Conservation (phyloP, 352 stramenopile species). For the Phytopythium kandeliae region DNA sequence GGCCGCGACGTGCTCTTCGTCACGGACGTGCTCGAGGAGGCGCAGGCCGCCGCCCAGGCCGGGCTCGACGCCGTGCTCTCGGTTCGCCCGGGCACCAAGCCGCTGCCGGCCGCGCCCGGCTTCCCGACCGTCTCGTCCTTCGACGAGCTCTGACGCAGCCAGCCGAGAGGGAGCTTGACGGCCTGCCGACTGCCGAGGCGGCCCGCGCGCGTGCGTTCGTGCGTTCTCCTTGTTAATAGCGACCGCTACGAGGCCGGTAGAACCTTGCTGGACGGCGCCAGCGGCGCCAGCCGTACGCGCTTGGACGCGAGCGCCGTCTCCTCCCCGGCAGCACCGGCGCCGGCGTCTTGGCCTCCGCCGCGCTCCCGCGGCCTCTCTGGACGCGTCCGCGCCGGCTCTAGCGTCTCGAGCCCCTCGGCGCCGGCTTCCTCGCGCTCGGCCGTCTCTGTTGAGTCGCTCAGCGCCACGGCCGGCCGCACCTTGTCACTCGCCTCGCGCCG, state of each 20-base stretch:
- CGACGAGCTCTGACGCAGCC: conserved; percentile 32
- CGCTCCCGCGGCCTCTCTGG: too few relatives aligned
- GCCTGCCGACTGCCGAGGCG: not conserved
- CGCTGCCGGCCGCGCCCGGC: conserved; percentile 48
- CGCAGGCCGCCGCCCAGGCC: conserved; percentile 62
- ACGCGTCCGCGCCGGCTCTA: not conserved
- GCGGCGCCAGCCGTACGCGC: not conserved
- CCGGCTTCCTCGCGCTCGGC: too few relatives aligned
- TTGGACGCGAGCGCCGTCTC: not conserved
- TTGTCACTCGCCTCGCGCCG: not conserved
- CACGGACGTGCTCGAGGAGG: conserved; percentile 86
- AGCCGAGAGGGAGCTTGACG: not conserved
- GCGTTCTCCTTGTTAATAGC: too few relatives aligned
- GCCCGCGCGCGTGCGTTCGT: too few relatives aligned
- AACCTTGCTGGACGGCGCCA: conserved; percentile 5
- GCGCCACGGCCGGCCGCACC: too few relatives aligned
- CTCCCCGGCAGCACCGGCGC: too few relatives aligned
- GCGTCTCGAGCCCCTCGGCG: not conserved
- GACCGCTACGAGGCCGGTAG: not conserved
- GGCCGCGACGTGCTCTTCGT: conserved; percentile 83
- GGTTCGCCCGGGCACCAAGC: conserved; percentile 81
- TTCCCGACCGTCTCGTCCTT: conserved; percentile 62
- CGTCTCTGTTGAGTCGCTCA: too few relatives aligned
- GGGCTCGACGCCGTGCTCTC: conserved; percentile 69
- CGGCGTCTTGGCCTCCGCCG: not conserved